Evolutionary conservation across 345 rosid species (phyloP).

Genomic region (Syzygium jambos): DNA sequence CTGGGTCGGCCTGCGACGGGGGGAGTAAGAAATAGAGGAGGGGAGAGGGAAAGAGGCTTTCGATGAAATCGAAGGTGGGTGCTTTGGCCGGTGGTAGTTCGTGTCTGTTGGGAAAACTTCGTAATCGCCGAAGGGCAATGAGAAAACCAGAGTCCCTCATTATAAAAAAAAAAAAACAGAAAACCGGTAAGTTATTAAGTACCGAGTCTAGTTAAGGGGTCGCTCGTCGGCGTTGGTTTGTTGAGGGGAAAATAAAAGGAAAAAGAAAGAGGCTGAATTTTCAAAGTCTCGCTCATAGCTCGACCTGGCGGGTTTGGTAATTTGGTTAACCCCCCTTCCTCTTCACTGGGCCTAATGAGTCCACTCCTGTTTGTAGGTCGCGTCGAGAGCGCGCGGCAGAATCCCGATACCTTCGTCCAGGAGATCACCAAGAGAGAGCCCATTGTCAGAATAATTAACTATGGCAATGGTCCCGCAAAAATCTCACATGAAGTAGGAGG

Average conservation of each 20-base stretch:
- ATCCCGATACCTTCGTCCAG: no score
- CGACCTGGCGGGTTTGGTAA: background rate
- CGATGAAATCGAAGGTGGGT: slow-evolving; percentile 28
- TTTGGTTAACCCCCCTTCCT: background rate
- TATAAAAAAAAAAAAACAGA: background rate
- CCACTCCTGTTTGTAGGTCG: no score
- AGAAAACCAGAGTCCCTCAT: background rate
- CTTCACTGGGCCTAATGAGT: no score
- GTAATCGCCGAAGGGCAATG: slow-evolving; percentile 8
- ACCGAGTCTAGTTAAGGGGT: no score
- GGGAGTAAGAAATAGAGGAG: background rate
- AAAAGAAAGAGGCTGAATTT: background rate
- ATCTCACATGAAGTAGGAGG: no score
- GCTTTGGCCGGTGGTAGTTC: background rate
- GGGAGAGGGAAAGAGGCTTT: background rate
- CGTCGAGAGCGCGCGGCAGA: no score
- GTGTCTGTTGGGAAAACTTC: slow-evolving; percentile 1
- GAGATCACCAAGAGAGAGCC: no score
- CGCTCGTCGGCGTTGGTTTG: no score
- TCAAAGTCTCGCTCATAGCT: background rate
- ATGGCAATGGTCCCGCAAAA: no score
- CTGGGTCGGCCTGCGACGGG: background rate
- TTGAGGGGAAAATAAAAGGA: background rate
- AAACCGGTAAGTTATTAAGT: background rate
- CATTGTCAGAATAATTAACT: no score